Base-by-base conservation (phyloP, 345 rosid genomes). In the Cardiospermum halicacabum region DNA sequence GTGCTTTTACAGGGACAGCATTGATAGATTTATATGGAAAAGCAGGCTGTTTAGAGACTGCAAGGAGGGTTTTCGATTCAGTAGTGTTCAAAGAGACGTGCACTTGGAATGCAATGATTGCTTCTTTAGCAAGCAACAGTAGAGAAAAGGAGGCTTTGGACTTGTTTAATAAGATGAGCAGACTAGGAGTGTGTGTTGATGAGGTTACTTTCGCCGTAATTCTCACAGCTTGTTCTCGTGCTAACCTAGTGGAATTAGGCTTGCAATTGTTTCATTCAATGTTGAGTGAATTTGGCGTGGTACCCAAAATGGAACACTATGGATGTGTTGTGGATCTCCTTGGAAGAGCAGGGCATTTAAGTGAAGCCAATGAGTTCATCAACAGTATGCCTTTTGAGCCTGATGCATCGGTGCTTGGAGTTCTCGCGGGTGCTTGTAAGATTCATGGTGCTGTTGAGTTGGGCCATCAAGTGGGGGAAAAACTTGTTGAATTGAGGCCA, bases 291-390 rank as follows among this genome's bases (percentile, higher is more conserved):
- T 81, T 76, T 59, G 75, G 73, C 36, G 71, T 89, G 48, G 53
- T 53, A 48, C 92, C 92, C 43, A 57, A 59, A 58, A 81, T 84
- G 78, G 91, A 89, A 64, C 92, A 86, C 66, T 88, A 86, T 42
- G 88, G 92, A 18, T 90, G 96, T 64, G 67, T 83, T 63, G 89
- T 90, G 77, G 91, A 88, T 84, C 85, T 90, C 50, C 58, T 90
- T 26, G 97, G 87, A 36, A 85, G 84, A 75, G 92, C 88, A 9
- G 92, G 97, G 31, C 56, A 81, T 25, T 40, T 90, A 66, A 69
- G 43, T 60, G 91, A 84, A 51, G 91, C 92, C 2, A 62, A 31
- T 10, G 83, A 84, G 36, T 64, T 85, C n/a, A 32, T 79, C 1
- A 76, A 45, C 43, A 81, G 70, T 11, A 73, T 90, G 84, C 89